phyloP scores from a whole-genome alignment of 192 early-diverging fungal genomes.

The Spinellus fusiger region DNA sequence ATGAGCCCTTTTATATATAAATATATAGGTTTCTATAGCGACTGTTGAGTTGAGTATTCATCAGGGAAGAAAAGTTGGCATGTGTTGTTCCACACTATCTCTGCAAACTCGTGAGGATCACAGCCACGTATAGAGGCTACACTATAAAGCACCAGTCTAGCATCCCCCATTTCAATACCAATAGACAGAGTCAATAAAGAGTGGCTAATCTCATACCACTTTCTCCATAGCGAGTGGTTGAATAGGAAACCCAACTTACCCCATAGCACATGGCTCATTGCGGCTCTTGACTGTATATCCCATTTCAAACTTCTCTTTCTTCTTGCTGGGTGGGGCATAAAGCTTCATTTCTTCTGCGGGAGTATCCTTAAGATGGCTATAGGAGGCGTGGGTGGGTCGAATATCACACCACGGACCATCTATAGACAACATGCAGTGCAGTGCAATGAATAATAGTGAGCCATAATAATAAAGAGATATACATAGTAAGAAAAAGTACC shows the following conservation, averaged over 20 bases:
- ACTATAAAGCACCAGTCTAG: conserved; percentile 62
- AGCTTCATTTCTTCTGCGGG: conserved; percentile 23
- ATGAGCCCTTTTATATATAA: background rate
- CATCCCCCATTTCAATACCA: background rate
- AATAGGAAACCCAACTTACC: conserved; percentile 34
- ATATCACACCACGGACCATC: conserved; percentile 94
- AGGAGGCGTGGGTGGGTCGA: conserved; percentile 78
- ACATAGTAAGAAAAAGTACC: conserved; percentile 27
- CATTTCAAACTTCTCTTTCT: conserved; percentile 68
- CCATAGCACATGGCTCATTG: conserved; percentile 79
- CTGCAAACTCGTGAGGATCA: conserved; percentile 48
- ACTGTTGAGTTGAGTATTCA: no score
- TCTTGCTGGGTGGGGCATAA: conserved; percentile 49
- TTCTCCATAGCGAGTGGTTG: background rate
- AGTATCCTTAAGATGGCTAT: conserved; percentile 41
- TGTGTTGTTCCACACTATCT: conserved; percentile 62
- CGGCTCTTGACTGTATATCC: conserved; percentile 72
- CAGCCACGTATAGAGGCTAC: conserved; percentile 56
- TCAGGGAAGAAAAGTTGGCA: conserved; percentile 56
- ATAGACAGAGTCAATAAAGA: background rate
- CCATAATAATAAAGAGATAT: no score
- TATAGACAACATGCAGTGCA: conserved; percentile 18
- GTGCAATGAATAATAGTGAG: no score
- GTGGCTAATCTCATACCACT: background rate
- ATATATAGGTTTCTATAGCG: no score